phyloP scores from a whole-genome alignment of 768 basidiomycete species.

The Lentinula sp. region DNA sequence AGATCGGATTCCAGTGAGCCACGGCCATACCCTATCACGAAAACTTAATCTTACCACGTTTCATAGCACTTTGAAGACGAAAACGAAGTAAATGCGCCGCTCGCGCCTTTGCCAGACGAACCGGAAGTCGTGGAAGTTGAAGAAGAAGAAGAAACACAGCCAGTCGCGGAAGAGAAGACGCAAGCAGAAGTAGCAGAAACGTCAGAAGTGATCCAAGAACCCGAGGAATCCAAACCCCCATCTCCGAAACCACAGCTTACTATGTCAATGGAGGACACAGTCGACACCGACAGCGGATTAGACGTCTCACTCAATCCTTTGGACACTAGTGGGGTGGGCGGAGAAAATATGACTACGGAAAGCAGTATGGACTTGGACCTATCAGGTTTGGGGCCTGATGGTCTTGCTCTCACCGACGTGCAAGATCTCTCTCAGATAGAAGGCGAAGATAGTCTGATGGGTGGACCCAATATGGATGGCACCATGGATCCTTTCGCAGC shows the following conservation, averaged over 20 bases:
- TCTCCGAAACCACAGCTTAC: slow-evolving; percentile 64
- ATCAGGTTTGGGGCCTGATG: slow-evolving; percentile 59
- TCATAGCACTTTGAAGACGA: slow-evolving; percentile 86
- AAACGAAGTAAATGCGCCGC: slow-evolving; percentile 70
- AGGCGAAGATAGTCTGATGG: slow-evolving; percentile 45
- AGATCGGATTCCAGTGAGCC: slow-evolving; percentile 65
- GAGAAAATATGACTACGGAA: slow-evolving; percentile 23
- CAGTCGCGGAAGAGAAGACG: slow-evolving; percentile 30
- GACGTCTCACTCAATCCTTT: slow-evolving; percentile 54
- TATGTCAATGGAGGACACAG: slow-evolving; percentile 37
- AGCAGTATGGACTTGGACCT: slow-evolving; percentile 53
- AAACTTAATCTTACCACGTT: not conserved
- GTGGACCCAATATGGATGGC: slow-evolving; percentile 54
- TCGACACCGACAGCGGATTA: slow-evolving; percentile 33
- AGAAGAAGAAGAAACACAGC: slow-evolving; percentile 64
- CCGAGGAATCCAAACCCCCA: slow-evolving; percentile 50
- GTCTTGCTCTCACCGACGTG: slow-evolving; percentile 44
- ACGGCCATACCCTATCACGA: not conserved
- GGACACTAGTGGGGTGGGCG: slow-evolving; percentile 38
- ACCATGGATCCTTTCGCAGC: slow-evolving; percentile 53
- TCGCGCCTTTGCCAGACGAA: slow-evolving; percentile 75
- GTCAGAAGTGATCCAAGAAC: slow-evolving; percentile 28
- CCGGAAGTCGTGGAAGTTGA: slow-evolving; percentile 72
- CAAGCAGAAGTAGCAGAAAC: slow-evolving; percentile 24
- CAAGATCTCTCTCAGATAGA: slow-evolving; percentile 49